phyloP scores from a whole-genome alignment of 2,329 filamentous ascomycete genomes.

The Tothia fuscella region DNA sequence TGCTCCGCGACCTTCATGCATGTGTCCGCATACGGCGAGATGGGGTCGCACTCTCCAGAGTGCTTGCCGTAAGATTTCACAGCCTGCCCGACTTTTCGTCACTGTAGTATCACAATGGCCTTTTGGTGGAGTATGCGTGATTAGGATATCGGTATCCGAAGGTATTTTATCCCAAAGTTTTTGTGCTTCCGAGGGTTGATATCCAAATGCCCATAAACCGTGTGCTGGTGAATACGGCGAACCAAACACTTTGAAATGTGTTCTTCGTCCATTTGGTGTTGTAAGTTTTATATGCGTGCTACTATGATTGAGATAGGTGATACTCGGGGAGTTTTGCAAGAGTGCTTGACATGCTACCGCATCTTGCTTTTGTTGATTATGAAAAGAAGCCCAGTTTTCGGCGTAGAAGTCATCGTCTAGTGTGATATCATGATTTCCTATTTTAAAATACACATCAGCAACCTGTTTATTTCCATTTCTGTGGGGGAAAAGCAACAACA shows the following conservation, averaged over 20 bases:
- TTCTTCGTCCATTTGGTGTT: constrained; percentile 42
- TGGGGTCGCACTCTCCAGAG: constrained; percentile 61
- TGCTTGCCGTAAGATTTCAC: constrained; percentile 57
- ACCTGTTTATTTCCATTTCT: too few species aligned
- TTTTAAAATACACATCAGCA: not conserved
- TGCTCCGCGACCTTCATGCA: constrained; percentile 64
- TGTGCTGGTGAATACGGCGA: constrained; percentile 51
- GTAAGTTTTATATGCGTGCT: constrained; percentile 42
- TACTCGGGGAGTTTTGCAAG: constrained; percentile 35
- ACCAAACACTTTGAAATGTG: constrained; percentile 55
- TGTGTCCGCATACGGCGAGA: constrained; percentile 75
- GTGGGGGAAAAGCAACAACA: constrained; percentile 3
- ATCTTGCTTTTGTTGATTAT: constrained; percentile 31
- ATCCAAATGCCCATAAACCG: constrained; percentile 57
- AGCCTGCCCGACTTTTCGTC: constrained; percentile 51
- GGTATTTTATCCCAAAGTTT: constrained; percentile 55
- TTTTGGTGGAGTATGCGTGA: constrained; percentile 71
- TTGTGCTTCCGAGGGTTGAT: constrained; percentile 32
- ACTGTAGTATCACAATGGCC: constrained; percentile 53
- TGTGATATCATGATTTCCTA: constrained; percentile 66
- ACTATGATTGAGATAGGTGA: constrained; percentile 54
- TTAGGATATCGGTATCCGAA: constrained; percentile 58
- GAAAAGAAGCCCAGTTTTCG: constrained; percentile 1
- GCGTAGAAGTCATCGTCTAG: constrained; percentile 53
- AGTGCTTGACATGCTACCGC: constrained; percentile 42